Evolutionary conservation across 2,329 filamentous ascomycete genomes (phyloP).

Genomic region (Parastagonospora nodorum): DNA sequence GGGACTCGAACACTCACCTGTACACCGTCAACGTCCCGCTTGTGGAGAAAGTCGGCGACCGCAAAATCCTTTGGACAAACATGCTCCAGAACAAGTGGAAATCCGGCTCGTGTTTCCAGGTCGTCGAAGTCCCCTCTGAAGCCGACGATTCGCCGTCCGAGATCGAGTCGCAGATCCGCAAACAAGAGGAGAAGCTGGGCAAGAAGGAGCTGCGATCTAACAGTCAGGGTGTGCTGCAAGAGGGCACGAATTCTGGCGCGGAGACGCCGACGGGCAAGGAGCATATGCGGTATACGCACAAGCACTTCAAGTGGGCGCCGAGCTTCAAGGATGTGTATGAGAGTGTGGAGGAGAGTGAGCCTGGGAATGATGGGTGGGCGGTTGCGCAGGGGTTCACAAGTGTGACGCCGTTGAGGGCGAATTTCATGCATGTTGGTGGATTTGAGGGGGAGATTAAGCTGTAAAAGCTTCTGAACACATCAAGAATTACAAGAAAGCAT

Average conservation of each 20-base stretch:
- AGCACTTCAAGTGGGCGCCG: constrained; percentile 94
- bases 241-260: constrained; percentile 23
- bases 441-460: constrained; percentile 41
- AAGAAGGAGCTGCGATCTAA: constrained; percentile 44
- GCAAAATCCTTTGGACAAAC: constrained; percentile 79
- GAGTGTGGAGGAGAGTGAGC: constrained; percentile 77
- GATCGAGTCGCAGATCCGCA: constrained; percentile 75
- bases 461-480: not conserved
- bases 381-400: constrained; percentile 88
- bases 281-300: constrained; percentile 67
- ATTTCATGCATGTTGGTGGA: constrained; percentile 73
- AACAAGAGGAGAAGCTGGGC: constrained; percentile 60
- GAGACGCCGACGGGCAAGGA: constrained; percentile 36
- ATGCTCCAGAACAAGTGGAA: constrained; percentile 93
- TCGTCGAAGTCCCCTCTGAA: constrained; percentile 69
- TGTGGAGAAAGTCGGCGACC: constrained; percentile 71
- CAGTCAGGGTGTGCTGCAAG: constrained; percentile 11
- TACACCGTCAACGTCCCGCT: constrained; percentile 92
- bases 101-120: constrained; percentile 83
- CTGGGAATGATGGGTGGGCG: constrained; percentile 91
- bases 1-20: constrained; percentile 74
- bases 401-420: constrained; percentile 87
- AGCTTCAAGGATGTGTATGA: constrained; percentile 84
- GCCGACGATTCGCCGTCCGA: constrained; percentile 65
- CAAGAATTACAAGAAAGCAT: too few species aligned